Evolutionary conservation across 148 eudicot genomes (phyloP).

Genomic region (Chenopodium berlandieri): DNA sequence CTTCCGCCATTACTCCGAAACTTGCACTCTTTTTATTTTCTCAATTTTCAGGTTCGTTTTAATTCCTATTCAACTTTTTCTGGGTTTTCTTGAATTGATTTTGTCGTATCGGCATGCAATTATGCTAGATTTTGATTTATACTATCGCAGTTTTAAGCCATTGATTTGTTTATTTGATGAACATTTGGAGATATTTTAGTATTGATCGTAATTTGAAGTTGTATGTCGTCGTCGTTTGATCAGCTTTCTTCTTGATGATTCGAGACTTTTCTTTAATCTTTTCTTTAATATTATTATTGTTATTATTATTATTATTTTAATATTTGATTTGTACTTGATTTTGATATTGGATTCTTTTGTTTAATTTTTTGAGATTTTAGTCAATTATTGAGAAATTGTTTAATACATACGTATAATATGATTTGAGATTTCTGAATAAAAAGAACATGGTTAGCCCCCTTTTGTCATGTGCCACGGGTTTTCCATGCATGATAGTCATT

Average conservation of each 20-base stretch:
- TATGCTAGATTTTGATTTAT: neutral
- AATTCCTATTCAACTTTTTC: too few relatives aligned
- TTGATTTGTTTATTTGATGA: neutral
- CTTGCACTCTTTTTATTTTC: neutral
- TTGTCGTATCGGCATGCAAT: neutral
- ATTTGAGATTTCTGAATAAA: neutral
- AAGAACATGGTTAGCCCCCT: neutral
- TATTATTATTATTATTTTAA: too few relatives aligned
- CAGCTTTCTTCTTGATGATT: neutral
- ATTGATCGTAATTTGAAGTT: neutral
- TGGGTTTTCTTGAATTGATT: too few relatives aligned
- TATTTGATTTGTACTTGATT: too few relatives aligned
- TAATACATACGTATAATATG: too few relatives aligned
- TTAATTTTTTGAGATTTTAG: neutral
- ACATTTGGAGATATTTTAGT: too few relatives aligned
- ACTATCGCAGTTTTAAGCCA: too few relatives aligned
- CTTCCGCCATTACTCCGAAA: neutral
- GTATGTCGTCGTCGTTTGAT: neutral
- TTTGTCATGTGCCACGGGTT: constrained; percentile 5
- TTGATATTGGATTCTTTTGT: too few relatives aligned
- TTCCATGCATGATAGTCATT: neutral
- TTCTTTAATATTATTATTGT: too few relatives aligned
- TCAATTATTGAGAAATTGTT: too few relatives aligned
- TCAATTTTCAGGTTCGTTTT: neutral
- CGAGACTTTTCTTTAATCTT: neutral